phyloP scores from a whole-genome alignment of 1,284 basidiomycete genomes.

The Ceratobasidium sp. region DNA sequence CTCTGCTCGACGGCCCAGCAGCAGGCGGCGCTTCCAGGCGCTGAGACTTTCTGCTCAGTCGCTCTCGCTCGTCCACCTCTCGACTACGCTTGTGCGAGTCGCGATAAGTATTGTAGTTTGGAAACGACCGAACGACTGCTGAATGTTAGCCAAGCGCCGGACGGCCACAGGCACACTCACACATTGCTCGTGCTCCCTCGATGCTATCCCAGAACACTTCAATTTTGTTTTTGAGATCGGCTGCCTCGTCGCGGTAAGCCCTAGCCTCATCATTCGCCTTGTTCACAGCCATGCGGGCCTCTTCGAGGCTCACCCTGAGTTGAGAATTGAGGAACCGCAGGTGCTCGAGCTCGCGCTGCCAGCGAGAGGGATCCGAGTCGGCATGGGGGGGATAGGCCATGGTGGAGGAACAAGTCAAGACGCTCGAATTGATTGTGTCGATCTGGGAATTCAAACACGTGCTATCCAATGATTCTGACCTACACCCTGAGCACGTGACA shows the following conservation, averaged over 20 bases:
- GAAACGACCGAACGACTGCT: conserved; percentile 36
- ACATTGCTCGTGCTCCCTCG: conserved; percentile 19
- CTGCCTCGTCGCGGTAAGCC: conserved; percentile 7
- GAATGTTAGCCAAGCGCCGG: conserved; percentile 9
- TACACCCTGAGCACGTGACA: neutral
- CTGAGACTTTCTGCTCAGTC: conserved; percentile 28
- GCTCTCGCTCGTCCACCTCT: conserved; percentile 23
- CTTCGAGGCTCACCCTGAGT: conserved; percentile 18
- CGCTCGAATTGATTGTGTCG: conserved; percentile 25
- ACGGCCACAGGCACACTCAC: conserved; percentile 19
- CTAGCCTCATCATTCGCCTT: conserved; percentile 6
- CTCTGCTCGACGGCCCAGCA: neutral
- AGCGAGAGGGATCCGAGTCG: conserved; percentile 9
- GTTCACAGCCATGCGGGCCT: conserved; percentile 5
- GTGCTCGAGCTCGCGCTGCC: conserved; percentile 17
- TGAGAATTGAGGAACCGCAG: conserved; percentile 20
- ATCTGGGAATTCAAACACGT: conserved; percentile 34
- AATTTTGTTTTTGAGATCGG: conserved; percentile 27
- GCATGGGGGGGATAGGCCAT: conserved; percentile 19
- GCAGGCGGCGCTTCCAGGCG: neutral
- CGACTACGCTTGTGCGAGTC: conserved; percentile 33
- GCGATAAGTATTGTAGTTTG: conserved; percentile 2
- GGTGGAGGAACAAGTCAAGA: conserved; percentile 20
- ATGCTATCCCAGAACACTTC: conserved; percentile 31
- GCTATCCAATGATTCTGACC: conserved; percentile 18